These are phyloP conservation scores for Eucalyptus tenuipes DNA, from an alignment of 345 rosid genomes.

Conservation along the genomic window DNA sequence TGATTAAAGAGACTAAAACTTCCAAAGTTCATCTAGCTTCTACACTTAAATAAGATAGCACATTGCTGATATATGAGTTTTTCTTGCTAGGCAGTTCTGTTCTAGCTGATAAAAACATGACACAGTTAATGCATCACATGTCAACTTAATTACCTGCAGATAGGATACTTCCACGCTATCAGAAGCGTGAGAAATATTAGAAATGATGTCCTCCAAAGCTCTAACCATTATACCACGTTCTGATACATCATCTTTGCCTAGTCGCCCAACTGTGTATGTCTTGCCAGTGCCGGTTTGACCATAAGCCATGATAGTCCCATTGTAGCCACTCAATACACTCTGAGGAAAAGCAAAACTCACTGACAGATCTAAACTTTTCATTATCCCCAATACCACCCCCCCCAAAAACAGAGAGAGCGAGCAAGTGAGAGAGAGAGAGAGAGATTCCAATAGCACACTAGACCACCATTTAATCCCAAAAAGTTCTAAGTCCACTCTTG, in stretches of 20 bases:
- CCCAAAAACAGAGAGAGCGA: not conserved
- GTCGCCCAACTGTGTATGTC: constrained; percentile 77
- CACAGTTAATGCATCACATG: not conserved
- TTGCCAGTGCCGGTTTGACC: constrained; percentile 98
- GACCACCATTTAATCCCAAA: not conserved
- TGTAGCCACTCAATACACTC: constrained; percentile 89
- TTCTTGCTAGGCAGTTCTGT: not conserved
- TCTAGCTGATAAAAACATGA: not conserved
- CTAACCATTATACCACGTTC: constrained; percentile 95
- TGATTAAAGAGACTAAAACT: not conserved
- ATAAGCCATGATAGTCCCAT: constrained; percentile 95
- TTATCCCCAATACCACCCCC: not conserved
- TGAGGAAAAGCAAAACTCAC: constrained; percentile 12
- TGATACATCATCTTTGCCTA: constrained; percentile 75
- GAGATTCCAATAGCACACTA: not conserved
- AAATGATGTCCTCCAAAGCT: constrained; percentile 73
- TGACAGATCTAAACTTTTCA: not conserved
- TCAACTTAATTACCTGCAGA: constrained; percentile 51
- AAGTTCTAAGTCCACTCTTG: not conserved
- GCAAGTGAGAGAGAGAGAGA: not conserved
- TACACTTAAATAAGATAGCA: not conserved
- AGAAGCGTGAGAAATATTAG: constrained; percentile 26
- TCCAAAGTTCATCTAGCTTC: not conserved
- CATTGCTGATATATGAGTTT: not conserved
- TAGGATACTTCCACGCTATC: constrained; percentile 73